These are phyloP conservation scores for Tetrahymena elliotti DNA, from an alignment of 73 alveolate genomes.

Conservation along the genomic window DNA sequence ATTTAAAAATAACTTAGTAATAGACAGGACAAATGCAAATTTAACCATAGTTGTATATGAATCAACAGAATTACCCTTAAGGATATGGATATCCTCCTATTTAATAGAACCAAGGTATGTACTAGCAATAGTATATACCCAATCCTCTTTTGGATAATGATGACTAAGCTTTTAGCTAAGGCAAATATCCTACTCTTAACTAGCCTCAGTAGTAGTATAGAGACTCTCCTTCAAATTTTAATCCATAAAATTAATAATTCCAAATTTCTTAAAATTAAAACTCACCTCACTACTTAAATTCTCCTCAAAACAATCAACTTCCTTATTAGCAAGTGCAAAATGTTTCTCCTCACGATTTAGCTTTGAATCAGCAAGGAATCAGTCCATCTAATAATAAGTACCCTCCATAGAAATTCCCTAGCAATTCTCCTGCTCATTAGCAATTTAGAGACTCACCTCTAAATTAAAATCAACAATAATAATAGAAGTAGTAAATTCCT, in stretches of 20 bases:
- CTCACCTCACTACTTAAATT: not conserved
- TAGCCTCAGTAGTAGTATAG: not conserved
- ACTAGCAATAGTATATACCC: not conserved
- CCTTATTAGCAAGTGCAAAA: not conserved
- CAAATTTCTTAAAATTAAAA: no score
- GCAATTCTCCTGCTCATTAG: not conserved
- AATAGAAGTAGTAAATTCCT: not conserved
- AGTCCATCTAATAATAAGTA: no score
- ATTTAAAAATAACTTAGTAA: not conserved
- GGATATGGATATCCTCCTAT: not conserved
- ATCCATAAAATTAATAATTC: not conserved
- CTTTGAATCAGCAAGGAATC: not conserved
- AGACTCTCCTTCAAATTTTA: not conserved
- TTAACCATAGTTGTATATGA: not conserved
- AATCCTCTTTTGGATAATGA: not conserved
- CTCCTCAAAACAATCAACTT: not conserved
- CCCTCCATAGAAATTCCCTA: not conserved
- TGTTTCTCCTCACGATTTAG: not conserved
- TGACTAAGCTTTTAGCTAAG: not conserved
- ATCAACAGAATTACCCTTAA: not conserved
- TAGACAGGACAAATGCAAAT: not conserved
- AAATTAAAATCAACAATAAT: not conserved
- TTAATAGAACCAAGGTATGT: not conserved
- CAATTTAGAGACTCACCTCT: not conserved
- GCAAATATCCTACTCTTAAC: not conserved